phyloP scores from a whole-genome alignment of 2,329 filamentous ascomycete species.

The Alternaria arborescens region DNA sequence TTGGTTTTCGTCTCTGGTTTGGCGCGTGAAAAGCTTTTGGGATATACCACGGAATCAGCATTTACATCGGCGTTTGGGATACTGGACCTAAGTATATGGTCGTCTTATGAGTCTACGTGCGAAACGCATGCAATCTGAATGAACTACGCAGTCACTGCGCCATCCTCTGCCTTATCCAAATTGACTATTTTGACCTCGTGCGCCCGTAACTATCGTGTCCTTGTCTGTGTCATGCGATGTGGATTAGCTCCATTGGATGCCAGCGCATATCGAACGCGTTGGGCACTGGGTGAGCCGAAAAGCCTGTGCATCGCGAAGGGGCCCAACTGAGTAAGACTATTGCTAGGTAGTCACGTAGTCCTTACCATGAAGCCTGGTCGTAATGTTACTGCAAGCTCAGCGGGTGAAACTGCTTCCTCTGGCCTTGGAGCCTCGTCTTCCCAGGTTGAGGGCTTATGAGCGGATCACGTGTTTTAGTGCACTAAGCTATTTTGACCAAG shows the following conservation, averaged over 20 bases:
- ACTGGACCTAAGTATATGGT: slow-evolving; percentile 18
- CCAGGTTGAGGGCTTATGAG: neutral
- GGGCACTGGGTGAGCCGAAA: neutral
- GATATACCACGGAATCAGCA: slow-evolving; percentile 33
- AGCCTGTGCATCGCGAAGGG: neutral
- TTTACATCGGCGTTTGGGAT: slow-evolving; percentile 33
- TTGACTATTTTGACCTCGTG: neutral
- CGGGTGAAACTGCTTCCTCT: neutral
- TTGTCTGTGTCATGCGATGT: neutral
- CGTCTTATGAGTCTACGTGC: slow-evolving; percentile 27
- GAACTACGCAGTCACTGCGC: slow-evolving; percentile 6
- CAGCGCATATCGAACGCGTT: slow-evolving; percentile 5
- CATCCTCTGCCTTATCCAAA: neutral
- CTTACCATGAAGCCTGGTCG: neutral
- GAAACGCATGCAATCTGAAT: slow-evolving; percentile 18
- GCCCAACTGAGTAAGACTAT: neutral
- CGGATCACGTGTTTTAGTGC: neutral
- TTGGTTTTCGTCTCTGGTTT: slow-evolving; percentile 14
- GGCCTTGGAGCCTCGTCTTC: neutral
- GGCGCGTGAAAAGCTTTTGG: slow-evolving; percentile 23
- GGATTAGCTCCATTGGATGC: neutral
- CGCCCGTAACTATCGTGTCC: neutral
- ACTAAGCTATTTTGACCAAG: neutral
- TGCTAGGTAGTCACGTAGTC: neutral
- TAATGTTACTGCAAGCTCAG: neutral